These are phyloP conservation scores for Coniella vitis DNA, from an alignment of 2,329 filamentous ascomycete genomes.

Conservation along the genomic window DNA sequence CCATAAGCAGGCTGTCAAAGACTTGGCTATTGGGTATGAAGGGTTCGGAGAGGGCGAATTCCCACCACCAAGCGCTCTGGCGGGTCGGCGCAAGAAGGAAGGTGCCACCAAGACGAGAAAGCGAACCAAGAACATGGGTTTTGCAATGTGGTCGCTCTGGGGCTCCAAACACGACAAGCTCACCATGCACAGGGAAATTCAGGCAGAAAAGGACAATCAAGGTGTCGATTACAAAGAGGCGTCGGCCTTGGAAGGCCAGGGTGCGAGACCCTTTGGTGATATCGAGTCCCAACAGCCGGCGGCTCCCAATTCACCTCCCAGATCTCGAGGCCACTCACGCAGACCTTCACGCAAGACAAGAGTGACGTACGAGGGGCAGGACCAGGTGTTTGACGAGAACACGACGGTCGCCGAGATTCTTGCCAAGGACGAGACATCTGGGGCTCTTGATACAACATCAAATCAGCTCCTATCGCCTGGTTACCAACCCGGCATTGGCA, in stretches of 20 bases:
- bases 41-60: conserved; percentile 63
- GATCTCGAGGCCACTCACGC: conserved; percentile 33
- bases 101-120: conserved; percentile 48
- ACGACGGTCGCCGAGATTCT: conserved; percentile 38
- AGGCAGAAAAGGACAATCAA: conserved; percentile 33
- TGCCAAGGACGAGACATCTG: conserved; percentile 32
- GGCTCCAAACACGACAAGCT: conserved; percentile 82
- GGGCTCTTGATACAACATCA: conserved; percentile 21
- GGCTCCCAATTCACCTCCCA: conserved; percentile 18
- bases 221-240: conserved; percentile 27
- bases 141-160: conserved; percentile 82
- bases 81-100: conserved; percentile 55
- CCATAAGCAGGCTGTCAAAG: conserved; percentile 65
- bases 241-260: conserved; percentile 34
- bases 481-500: conserved; percentile 39
- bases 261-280: conserved; percentile 35
- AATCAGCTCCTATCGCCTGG: conserved; percentile 34
- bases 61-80: conserved; percentile 79
- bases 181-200: conserved; percentile 55
- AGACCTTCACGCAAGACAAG: conserved; percentile 37
- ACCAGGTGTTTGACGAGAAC: conserved; percentile 24
- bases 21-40: conserved; percentile 65
- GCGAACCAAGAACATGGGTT: conserved; percentile 57
- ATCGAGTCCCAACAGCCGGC: conserved; percentile 31
- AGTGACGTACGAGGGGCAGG: conserved; percentile 47